A percentile compares a stretch with the other conserved stretches of the same genome.
phyloP scores from a whole-genome alignment of 2,329 filamentous ascomycete genomes.

The Xylaria multiplex region DNA sequence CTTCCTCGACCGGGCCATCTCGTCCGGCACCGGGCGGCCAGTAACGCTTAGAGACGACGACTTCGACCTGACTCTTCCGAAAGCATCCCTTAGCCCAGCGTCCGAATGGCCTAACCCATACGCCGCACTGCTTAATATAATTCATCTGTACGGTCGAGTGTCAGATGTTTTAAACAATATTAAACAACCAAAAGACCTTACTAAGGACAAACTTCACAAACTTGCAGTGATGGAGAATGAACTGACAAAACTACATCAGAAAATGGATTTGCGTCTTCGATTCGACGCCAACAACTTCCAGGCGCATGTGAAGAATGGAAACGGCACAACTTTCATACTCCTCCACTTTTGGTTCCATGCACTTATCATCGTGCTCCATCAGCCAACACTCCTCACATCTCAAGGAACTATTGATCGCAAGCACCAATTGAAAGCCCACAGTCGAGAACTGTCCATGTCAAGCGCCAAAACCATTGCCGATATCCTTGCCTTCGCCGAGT shows the following conservation, averaged over 20 bases:
- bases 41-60: conserved; percentile 87
- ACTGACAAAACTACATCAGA: conserved; percentile 76
- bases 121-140: conserved; percentile 82
- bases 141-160: conserved; percentile 85
- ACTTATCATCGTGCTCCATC: conserved; percentile 84
- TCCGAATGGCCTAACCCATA: conserved; percentile 81
- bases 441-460: conserved; percentile 83
- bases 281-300: conserved; percentile 90
- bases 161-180: conserved; percentile 88
- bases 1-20: conserved; percentile 86
- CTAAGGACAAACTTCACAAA: conserved; percentile 75
- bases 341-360: conserved; percentile 92
- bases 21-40: conserved; percentile 84
- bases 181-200: conserved; percentile 77
- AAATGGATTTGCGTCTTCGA: conserved; percentile 76
- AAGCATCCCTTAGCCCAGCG: conserved; percentile 59
- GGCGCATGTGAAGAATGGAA: conserved; percentile 80
- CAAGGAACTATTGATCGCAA: conserved; percentile 70
- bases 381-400: conserved; percentile 82
- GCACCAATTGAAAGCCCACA: conserved; percentile 80
- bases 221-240: conserved; percentile 83
- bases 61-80: conserved; percentile 79
- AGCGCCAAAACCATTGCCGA: conserved; percentile 93
- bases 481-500: conserved; percentile 84
- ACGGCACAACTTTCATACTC: conserved; percentile 87